Evolutionary conservation across 225 moss, liverwort and hornwort species (phyloP), one percentile per base, ranked within the genome.

Genomic region (Pseudoscleropodium purum): DNA sequence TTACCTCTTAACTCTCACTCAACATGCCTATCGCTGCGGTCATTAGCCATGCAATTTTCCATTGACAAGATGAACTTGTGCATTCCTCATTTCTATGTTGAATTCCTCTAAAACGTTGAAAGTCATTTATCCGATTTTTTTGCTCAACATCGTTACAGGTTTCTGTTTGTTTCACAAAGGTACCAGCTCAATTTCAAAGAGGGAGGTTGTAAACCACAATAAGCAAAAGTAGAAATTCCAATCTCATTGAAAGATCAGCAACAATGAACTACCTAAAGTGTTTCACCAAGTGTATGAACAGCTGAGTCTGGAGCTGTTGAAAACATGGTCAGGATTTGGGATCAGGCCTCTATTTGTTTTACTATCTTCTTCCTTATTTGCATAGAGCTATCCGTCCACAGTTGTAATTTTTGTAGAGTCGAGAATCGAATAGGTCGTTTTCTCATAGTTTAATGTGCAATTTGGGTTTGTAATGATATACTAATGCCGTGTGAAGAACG

Each of bases 71-170:
- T 77, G 52, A 52, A 52, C n/a, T 51, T 34, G 13, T 52, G 5
- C 76, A 76, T 76, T 21, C 19, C 8, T 0, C 0, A 0, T 5
- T 52, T 21, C 5, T 34, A 33, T n/a, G n/a, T n/a, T n/a, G n/a
- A n/a, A n/a, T n/a, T n/a, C n/a, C n/a, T n/a, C n/a, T n/a, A 33
- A 33, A 8, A 59, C 0, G 0, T 76, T 13, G 2, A 51, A 51
- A 76, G 34, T 14, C 52, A 52, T 21, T 21, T 13, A 21, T 34
- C 0, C 0, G 13, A 34, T 1, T 9, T 33, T 51, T 75, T 49
- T 75, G 51, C 51, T 20, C 11, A 7, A 19, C 1, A 5, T 33
- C 33, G 13, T 51, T 20, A 51, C 0, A 75, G 0, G 1, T 49
- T 75, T 75, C 2, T 34, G 1, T 21, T 76, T 51, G 20, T 76